These are phyloP conservation scores for Eucalyptus victrix DNA, from an alignment of 345 rosid genomes.

Conservation along the genomic window DNA sequence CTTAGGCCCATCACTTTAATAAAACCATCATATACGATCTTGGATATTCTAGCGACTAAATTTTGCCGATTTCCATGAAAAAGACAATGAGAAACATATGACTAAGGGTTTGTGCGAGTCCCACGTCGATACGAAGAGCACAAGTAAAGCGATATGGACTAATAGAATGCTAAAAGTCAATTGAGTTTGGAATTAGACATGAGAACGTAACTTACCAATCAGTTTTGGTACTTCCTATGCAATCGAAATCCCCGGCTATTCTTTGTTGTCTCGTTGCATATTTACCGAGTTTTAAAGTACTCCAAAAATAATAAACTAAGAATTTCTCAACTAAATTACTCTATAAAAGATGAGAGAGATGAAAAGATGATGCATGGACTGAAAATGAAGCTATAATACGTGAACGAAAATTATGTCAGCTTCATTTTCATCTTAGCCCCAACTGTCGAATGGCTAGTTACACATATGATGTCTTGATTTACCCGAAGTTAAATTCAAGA, in stretches of 20 bases:
- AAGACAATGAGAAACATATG: background rate
- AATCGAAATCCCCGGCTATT: background rate
- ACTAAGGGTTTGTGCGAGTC: background rate
- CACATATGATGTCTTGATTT: background rate
- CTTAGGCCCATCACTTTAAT: too few species aligned
- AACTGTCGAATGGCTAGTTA: background rate
- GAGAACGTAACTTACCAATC: background rate
- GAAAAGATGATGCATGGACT: background rate
- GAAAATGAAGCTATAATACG: background rate
- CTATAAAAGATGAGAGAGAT: background rate
- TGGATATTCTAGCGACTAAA: background rate
- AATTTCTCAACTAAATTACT: background rate
- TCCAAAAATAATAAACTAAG: background rate
- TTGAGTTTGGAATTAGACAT: accelerated
- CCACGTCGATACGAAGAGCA: background rate
- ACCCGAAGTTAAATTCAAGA: background rate
- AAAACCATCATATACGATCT: background rate
- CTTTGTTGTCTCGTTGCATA: background rate
- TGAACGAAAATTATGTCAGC: background rate
- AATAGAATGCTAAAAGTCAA: background rate
- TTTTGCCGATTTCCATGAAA: background rate
- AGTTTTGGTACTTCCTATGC: background rate
- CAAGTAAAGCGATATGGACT: background rate
- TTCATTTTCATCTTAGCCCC: background rate
- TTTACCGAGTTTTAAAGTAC: background rate